These are phyloP conservation scores for Sclerotinia nivalis DNA, from an alignment of 2,329 filamentous ascomycete genomes.

Conservation along the genomic window DNA sequence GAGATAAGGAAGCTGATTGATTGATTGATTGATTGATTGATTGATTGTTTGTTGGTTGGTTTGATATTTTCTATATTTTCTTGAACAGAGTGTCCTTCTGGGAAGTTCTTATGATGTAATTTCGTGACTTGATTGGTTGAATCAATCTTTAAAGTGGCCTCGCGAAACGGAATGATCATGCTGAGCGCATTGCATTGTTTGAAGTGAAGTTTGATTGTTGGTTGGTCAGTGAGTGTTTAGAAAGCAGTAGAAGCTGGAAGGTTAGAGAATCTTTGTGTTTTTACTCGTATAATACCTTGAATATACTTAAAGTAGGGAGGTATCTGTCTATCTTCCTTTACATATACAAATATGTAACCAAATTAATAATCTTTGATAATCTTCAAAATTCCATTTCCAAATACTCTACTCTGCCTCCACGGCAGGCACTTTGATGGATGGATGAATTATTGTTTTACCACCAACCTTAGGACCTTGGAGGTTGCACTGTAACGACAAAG, in stretches of 20 bases:
- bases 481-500: no score
- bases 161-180: neutral
- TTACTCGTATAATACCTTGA: no score
- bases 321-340: no score
- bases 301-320: no score
- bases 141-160: neutral
- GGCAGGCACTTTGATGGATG: neutral
- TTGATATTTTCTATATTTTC: neutral
- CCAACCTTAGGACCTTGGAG: neutral
- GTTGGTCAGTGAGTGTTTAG: neutral
- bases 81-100: slow-evolving; percentile 14
- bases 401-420: neutral
- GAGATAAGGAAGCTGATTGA: neutral
- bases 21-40: no score
- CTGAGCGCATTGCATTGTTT: neutral
- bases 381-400: neutral
- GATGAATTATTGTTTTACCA: neutral
- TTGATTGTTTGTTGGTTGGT: neutral
- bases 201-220: slow-evolving; percentile 3
- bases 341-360: neutral
- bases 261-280: neutral
- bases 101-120: neutral
- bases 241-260: slow-evolving; percentile 7
- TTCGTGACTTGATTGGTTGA: neutral
- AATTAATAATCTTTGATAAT: neutral